Evolutionary conservation across 352 stramenopile species (phyloP).

Genomic region (Phytophthora cajani): DNA sequence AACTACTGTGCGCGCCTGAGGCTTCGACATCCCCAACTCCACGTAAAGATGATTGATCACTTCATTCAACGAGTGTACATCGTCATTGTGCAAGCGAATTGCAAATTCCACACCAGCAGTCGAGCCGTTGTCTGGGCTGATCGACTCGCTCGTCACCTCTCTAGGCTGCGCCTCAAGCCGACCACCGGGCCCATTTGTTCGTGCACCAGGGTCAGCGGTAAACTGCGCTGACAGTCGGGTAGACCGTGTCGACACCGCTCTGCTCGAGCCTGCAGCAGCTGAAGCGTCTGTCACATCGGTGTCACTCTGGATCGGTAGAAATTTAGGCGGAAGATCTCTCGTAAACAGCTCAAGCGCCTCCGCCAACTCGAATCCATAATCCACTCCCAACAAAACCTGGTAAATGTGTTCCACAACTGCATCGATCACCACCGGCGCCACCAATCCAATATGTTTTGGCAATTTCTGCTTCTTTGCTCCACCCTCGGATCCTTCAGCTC

Average conservation of each 20-base stretch:
- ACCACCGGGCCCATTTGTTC: constrained; percentile 33
- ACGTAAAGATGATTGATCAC: constrained; percentile 72
- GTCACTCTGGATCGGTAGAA: constrained; percentile 51
- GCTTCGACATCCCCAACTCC: constrained; percentile 63
- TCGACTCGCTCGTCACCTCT: constrained; percentile 30
- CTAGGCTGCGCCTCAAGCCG: constrained; percentile 26
- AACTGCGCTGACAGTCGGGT: constrained; percentile 30
- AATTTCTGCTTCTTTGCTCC: constrained; percentile 62
- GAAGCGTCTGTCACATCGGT: constrained; percentile 40
- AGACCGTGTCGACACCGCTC: constrained; percentile 13
- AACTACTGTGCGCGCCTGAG: constrained; percentile 51
- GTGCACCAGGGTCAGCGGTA: constrained; percentile 21
- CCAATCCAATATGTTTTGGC: constrained; percentile 61
- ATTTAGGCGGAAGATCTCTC: constrained; percentile 52
- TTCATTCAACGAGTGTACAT: constrained; percentile 80
- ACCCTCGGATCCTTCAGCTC: constrained; percentile 45
- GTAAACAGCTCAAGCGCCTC: constrained; percentile 79
- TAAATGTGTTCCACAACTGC: constrained; percentile 81
- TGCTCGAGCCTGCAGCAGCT: constrained; percentile 8
- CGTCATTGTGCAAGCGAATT: constrained; percentile 87
- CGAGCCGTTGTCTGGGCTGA: constrained; percentile 5
- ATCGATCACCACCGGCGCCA: constrained; percentile 73
- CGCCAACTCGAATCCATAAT: constrained; percentile 78
- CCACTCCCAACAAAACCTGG: constrained; percentile 63
- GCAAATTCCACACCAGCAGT: constrained; percentile 40